Evolutionary conservation across 2,329 filamentous ascomycete genomes (phyloP).

Genomic region (Talaromyces islandicus): DNA sequence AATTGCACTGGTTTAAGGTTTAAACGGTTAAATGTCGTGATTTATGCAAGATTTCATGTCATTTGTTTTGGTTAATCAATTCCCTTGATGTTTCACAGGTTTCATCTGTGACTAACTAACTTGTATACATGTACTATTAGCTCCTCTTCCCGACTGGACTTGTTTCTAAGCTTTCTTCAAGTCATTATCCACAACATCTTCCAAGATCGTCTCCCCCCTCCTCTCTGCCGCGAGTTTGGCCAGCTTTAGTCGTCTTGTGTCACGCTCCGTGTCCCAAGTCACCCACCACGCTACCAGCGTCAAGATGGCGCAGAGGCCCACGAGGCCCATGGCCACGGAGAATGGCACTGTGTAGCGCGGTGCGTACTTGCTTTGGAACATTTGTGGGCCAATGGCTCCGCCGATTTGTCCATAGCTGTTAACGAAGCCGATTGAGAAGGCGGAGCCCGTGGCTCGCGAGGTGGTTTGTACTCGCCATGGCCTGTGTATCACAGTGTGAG

Average conservation of each 20-base stretch:
- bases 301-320: constrained; percentile 38
- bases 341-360: constrained; percentile 43
- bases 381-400: constrained; percentile 43
- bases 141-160: not conserved
- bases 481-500: not conserved
- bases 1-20: not conserved
- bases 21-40: not conserved
- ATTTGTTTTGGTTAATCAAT: not conserved
- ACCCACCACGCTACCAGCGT: constrained; percentile 43
- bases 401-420: constrained; percentile 48
- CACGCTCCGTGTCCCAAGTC: constrained; percentile 38
- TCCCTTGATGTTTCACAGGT: no score
- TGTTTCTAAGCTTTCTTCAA: constrained; percentile 16
- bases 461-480: constrained; percentile 48
- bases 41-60: not conserved
- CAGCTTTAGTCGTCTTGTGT: constrained; percentile 41
- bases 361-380: constrained; percentile 42
- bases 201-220: constrained; percentile 37
- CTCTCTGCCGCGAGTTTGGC: constrained; percentile 37
- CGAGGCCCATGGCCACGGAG: constrained; percentile 39
- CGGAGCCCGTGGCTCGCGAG: constrained; percentile 42
- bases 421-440: constrained; percentile 47
- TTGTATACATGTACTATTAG: not conserved
- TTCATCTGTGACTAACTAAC: not conserved
- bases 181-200: constrained; percentile 39